Evolutionary conservation across 2,329 filamentous ascomycete species (phyloP).

Genomic region (Anthostomella pinea): DNA sequence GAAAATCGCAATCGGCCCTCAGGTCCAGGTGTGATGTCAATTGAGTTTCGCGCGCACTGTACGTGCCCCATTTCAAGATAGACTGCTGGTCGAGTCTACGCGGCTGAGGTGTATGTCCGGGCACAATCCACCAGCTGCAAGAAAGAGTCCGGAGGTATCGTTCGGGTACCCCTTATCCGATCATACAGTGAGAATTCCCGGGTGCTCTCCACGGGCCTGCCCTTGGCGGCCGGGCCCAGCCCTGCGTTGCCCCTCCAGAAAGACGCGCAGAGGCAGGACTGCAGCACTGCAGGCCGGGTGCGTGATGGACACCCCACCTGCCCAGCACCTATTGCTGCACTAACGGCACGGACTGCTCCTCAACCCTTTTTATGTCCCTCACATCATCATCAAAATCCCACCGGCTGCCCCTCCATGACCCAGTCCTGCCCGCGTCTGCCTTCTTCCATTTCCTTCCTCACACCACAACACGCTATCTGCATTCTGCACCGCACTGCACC

Average conservation of each 20-base stretch:
- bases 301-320: slow-evolving; percentile 4
- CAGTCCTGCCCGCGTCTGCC: not conserved
- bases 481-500: not conserved
- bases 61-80: too few relatives aligned
- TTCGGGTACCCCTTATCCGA: slow-evolving; percentile 1
- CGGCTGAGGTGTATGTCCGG: not conserved
- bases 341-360: too few relatives aligned
- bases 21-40: slow-evolving; percentile 2
- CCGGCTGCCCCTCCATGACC: not conserved
- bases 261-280: too few relatives aligned
- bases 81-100: too few relatives aligned
- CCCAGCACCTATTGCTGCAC: not conserved
- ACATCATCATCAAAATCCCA: slow-evolving; percentile 3
- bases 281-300: not conserved
- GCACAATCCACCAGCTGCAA: too few relatives aligned
- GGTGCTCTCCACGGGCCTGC: too few relatives aligned
- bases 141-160: slow-evolving; percentile 2
- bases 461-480: not conserved
- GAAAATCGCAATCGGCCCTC: not conserved
- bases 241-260: too few relatives aligned
- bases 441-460: not conserved
- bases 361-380: slow-evolving; percentile 4
- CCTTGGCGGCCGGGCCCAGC: too few relatives aligned
- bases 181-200: slow-evolving; percentile 5
- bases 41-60: not conserved